Conservation (phyloP, 2,329 filamentous ascomycete species). For the Penicillium thymicola region DNA sequence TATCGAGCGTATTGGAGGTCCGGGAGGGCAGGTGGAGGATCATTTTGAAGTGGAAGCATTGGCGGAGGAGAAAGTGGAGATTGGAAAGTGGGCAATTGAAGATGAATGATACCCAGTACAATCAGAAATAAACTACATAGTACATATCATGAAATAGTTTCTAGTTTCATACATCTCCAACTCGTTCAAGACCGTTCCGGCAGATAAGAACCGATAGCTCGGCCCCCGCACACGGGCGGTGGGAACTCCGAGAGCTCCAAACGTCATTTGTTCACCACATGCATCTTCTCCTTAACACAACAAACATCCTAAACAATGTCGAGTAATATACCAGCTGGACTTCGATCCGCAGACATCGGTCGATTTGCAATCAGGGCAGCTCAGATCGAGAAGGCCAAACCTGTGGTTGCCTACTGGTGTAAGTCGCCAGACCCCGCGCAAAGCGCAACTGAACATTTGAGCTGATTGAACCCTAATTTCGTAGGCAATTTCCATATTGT, state of each 20-base stretch:
- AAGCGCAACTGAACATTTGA: slow-evolving; percentile 4
- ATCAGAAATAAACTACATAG: neutral
- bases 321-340: slow-evolving; percentile 63
- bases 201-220: neutral
- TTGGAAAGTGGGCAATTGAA: slow-evolving; percentile 43
- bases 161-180: neutral
- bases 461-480: slow-evolving; percentile 14
- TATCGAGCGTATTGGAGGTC: slow-evolving; percentile 71
- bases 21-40: slow-evolving; percentile 49
- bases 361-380: slow-evolving; percentile 79
- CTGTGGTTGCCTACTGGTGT: slow-evolving; percentile 95
- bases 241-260: slow-evolving; percentile 15
- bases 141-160: neutral
- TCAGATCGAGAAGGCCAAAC: slow-evolving; percentile 80
- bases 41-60: slow-evolving; percentile 44
- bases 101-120: slow-evolving; percentile 23
- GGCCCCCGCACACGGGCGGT: slow-evolving; percentile 25
- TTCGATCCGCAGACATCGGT: slow-evolving; percentile 77
- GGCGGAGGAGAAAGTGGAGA: slow-evolving; percentile 42
- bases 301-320: slow-evolving; percentile 57
- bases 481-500: slow-evolving; percentile 87
- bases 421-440: slow-evolving; percentile 39
- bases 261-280: slow-evolving; percentile 21
- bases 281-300: slow-evolving; percentile 1
- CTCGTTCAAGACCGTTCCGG: neutral